Conservation (phyloP, 208 protist species). For the Porcisia hertigi region DNA sequence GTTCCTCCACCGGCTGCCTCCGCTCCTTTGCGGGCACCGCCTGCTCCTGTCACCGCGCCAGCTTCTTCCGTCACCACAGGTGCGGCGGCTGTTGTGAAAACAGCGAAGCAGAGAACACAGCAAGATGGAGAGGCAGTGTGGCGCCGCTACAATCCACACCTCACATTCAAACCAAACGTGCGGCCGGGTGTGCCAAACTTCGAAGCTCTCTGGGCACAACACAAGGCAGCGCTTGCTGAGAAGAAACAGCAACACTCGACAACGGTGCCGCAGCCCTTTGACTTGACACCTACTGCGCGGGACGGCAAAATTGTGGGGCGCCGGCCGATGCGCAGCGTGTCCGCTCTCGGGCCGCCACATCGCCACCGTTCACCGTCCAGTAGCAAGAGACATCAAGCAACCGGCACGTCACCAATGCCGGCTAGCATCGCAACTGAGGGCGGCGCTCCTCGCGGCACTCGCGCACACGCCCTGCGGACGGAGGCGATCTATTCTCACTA, state of each 20-base stretch:
- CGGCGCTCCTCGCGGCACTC: constrained; percentile 58
- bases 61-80: not conserved
- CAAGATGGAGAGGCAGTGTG: constrained; percentile 11
- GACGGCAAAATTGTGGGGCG: constrained; percentile 24
- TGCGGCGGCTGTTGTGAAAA: not conserved
- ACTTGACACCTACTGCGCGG: constrained; percentile 41
- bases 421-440: not conserved
- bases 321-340: constrained; percentile 18
- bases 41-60: constrained; percentile 1
- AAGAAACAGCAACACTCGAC: constrained; percentile 54
- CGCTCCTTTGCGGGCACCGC: constrained; percentile 1
- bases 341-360: not conserved
- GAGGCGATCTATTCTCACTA: constrained; percentile 70
- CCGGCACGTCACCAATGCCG: not conserved
- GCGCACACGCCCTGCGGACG: constrained; percentile 77
- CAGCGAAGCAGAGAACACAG: not conserved
- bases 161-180: constrained; percentile 80
- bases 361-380: constrained; percentile 2
- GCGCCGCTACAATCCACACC: constrained; percentile 49
- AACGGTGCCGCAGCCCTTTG: constrained; percentile 50
- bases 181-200: constrained; percentile 81
- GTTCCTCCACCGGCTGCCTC: not conserved
- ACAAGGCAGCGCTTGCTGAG: constrained; percentile 43
- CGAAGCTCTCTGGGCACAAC: constrained; percentile 61
- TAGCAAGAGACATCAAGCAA: not conserved